These are phyloP conservation scores for Danielozyma ontarioensis DNA, from an alignment of 805 yeast genomes.

Conservation along the genomic window DNA sequence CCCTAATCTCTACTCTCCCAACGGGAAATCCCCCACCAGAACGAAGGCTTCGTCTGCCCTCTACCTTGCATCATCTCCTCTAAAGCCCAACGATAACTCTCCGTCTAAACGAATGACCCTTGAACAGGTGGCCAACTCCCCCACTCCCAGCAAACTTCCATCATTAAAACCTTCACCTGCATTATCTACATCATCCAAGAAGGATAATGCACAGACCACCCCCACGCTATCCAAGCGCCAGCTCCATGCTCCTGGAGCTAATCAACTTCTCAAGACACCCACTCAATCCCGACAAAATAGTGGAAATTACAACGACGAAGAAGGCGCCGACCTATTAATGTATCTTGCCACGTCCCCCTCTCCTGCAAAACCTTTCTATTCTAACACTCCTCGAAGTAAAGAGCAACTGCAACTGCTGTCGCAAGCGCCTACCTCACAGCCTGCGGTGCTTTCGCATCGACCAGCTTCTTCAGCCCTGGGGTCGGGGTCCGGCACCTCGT, in stretches of 20 bases:
- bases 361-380: constrained; percentile 42
- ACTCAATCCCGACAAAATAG: constrained; percentile 23
- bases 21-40: constrained; percentile 36
- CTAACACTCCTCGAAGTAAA: constrained; percentile 25
- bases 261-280: constrained; percentile 26
- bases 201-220: constrained; percentile 21
- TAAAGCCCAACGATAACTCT: constrained; percentile 25
- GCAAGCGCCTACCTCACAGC: constrained; percentile 20
- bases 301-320: constrained; percentile 36
- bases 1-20: constrained; percentile 32
- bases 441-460: constrained; percentile 13
- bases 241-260: constrained; percentile 7
- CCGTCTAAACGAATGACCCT: constrained; percentile 34
- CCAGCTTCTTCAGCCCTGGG: constrained; percentile 2
- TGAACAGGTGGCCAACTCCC: constrained; percentile 22
- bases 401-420: constrained; percentile 4
- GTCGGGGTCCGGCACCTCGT: constrained; percentile 9
- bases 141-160: constrained; percentile 19
- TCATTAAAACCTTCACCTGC: constrained; percentile 27
- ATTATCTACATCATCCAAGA: constrained; percentile 6
- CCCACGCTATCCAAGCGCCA: constrained; percentile 24
- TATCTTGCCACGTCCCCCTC: constrained; percentile 82
- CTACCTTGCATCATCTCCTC: constrained; percentile 31
- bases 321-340: constrained; percentile 79
- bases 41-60: constrained; percentile 30